Percentiles rank a stretch among this genome's conserved stretches.
Evolutionary conservation across 2,329 filamentous ascomycete genomes (phyloP).

Genomic region (Venturia pyrina): DNA sequence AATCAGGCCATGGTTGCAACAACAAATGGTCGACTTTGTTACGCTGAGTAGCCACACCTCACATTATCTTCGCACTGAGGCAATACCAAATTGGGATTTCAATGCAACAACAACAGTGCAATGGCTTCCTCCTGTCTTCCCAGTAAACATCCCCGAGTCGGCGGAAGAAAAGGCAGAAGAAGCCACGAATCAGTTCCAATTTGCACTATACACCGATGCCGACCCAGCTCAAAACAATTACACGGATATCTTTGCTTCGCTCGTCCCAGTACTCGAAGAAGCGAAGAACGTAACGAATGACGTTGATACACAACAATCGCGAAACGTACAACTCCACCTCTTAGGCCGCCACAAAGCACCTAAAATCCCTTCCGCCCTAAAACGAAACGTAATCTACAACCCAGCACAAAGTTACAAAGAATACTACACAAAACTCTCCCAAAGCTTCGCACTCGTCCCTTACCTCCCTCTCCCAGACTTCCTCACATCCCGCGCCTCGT

Average conservation of each 20-base stretch:
- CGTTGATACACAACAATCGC: background rate
- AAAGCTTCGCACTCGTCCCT: conserved; percentile 20
- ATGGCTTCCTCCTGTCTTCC: conserved; percentile 21
- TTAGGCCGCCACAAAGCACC: conserved; percentile 12
- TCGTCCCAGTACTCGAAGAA: background rate
- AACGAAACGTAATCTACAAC: conserved; percentile 18
- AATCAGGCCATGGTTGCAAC: conserved; percentile 17
- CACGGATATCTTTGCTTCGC: background rate
- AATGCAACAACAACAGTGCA: conserved; percentile 17
- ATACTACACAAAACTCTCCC: conserved; percentile 20
- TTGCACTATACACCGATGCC: conserved; percentile 1
- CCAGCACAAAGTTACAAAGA: conserved; percentile 20
- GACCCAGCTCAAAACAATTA: conserved; percentile 4
- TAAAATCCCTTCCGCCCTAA: background rate
- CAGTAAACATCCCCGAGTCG: conserved; percentile 16
- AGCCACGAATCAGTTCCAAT: background rate
- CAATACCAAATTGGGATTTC: conserved; percentile 7
- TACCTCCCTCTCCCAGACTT: conserved; percentile 20
- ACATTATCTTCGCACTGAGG: conserved; percentile 17
- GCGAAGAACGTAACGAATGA: conserved; percentile 6
- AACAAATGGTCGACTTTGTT: conserved; percentile 18
- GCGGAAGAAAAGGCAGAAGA: background rate
- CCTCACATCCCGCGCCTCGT: conserved; percentile 16
- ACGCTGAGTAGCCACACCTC: conserved; percentile 20
- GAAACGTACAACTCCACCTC: conserved; percentile 8